Percentiles rank a stretch among this genome's conserved stretches.
phyloP scores from a whole-genome alignment of 148 eudicot genomes.

The Bassia scoparia region DNA sequence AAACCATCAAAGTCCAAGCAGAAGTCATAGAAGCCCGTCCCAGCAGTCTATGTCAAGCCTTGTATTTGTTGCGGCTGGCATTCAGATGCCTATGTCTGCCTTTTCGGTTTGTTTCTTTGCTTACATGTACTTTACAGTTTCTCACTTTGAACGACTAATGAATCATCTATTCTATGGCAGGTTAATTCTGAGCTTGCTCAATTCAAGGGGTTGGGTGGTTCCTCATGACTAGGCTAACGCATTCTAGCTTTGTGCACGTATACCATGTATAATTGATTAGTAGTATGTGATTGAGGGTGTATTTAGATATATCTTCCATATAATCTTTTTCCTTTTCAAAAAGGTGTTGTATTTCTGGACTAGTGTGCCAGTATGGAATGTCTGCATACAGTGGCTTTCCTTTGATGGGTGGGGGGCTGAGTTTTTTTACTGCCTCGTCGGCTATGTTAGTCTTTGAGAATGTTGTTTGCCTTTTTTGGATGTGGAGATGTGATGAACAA shows the following conservation, averaged over 20 bases:
- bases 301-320: slow-evolving; percentile 18
- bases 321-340: not conserved
- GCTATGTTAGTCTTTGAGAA: too few relatives aligned
- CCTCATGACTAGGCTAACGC: not conserved
- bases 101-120: not conserved
- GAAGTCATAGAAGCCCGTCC: slow-evolving; percentile 11
- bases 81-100: not conserved
- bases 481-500: too few relatives aligned
- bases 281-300: slow-evolving; percentile 18
- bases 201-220: slow-evolving; percentile 2
- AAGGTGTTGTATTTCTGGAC: slow-evolving; percentile 2
- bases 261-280: slow-evolving; percentile 30
- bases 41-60: not conserved
- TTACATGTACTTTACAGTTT: not conserved
- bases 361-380: too few relatives aligned
- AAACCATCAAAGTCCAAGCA: slow-evolving; percentile 21
- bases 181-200: slow-evolving; percentile 13
- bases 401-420: too few relatives aligned
- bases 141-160: not conserved
- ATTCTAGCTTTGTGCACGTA: slow-evolving; percentile 10
- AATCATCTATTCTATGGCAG: not conserved
- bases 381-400: too few relatives aligned
- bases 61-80: not conserved
- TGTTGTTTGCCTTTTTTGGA: too few relatives aligned
- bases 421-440: too few relatives aligned